Evolutionary conservation across 148 eudicot species (phyloP).

Genomic region (Fagopyrum homotropicum): DNA sequence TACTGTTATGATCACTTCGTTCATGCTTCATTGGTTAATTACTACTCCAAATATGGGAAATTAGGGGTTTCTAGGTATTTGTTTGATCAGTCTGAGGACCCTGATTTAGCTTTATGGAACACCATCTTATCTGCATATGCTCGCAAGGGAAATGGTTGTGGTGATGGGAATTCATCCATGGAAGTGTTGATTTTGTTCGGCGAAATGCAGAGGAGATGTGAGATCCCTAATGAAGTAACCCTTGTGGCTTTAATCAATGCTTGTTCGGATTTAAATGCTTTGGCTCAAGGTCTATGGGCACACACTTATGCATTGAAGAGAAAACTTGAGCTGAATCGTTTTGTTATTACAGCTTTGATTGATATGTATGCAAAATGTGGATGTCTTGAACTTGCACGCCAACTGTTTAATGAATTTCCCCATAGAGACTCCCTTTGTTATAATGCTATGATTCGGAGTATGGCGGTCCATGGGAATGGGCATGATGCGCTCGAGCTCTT

Average conservation of each 20-base stretch:
- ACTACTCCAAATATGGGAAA: constrained; percentile 36
- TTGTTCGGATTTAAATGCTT: constrained; percentile 41
- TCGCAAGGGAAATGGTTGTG: constrained; percentile 10
- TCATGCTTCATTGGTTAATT: constrained; percentile 38
- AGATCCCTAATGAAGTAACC: constrained; percentile 35
- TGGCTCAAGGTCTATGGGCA: constrained; percentile 39
- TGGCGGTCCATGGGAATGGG: constrained; percentile 39
- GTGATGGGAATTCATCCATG: constrained; percentile 18
- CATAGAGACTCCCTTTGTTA: constrained; percentile 33
- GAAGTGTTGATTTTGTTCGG: constrained; percentile 38
- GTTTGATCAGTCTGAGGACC: constrained; percentile 28
- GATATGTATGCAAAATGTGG: constrained; percentile 43
- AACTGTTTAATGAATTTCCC: constrained; percentile 30
- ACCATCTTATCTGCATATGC: constrained; percentile 37
- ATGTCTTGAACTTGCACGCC: constrained; percentile 22
- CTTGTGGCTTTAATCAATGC: constrained; percentile 39
- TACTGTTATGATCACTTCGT: constrained; percentile 29
- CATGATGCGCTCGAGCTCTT: constrained; percentile 28
- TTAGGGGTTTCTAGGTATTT: constrained; percentile 25
- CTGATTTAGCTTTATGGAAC: constrained; percentile 44
- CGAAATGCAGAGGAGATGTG: constrained; percentile 16
- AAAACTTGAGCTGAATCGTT: constrained; percentile 27
- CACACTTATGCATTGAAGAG: constrained; percentile 30
- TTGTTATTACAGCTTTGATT: constrained; percentile 29
- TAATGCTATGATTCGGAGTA: constrained; percentile 39